Evolutionary conservation across 106 monocot genomes (phyloP), one percentile per base, ranked within the genome.

Genomic region (Apostasia shenzhenica): DNA sequence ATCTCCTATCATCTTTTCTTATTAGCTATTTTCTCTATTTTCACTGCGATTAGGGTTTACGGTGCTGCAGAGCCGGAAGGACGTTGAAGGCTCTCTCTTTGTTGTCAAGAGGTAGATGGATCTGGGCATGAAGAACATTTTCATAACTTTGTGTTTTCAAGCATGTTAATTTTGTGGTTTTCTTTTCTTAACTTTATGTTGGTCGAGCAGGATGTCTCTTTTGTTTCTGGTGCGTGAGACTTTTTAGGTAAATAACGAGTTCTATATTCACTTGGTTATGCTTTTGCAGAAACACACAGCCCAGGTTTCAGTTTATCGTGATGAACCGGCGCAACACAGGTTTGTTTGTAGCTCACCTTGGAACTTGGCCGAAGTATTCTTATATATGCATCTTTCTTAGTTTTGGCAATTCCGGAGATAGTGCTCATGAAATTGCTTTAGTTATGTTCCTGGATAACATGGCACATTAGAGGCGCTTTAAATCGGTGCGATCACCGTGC

Each of bases 261-360:
- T 37, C 58, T 7, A 5, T 58, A 26, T 26, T 26, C 26, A 26
- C 26, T 55, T 45, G 56, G 46, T 56, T 57, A 5, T 14, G 14
- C 56, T 14, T 26, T 50, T 62, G 60, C 75, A 88, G 83, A 78
- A 88, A 88, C 72, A 67, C 81, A 11, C 84, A 87, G 48, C 90
- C 94, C 3, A 90, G 90, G 67, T 94, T 94, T 67, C 94, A 94
- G 74, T 94, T 94, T 70, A 85, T 94, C 81, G 87, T 94, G 48
- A 94, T 94, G 94, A 94, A 94, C 61, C 72, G 94, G 47, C 81
- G 93, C 48, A 94, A 84, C 69, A 86, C 89, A 87, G 93, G 93
- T 93, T 41, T 44, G 58, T 43, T 41, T 44, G 58, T 43, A 37
- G 6, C 26, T 48, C 48, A 43, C 7, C 14, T 7, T 26, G 46